A percentile compares a stretch with the other conserved stretches of the same genome.
Conservation (phyloP, 352 stramenopile genomes). For the Pythium monospermum region DNA sequence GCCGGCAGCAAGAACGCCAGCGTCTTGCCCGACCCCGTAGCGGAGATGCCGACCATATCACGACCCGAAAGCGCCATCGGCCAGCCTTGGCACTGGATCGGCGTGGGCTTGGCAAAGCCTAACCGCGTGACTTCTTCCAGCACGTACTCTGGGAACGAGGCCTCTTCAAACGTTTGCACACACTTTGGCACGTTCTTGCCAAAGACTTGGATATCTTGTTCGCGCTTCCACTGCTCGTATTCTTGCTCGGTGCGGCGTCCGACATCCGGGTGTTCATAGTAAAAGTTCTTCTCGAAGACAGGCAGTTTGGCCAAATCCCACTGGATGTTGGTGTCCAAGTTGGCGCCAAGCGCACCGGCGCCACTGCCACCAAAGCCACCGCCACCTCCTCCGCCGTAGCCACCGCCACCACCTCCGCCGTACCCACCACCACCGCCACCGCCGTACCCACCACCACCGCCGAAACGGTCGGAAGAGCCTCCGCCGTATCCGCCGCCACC, state of each 20-base stretch:
- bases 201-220: constrained; percentile 93
- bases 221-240: constrained; percentile 88
- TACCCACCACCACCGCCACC: constrained; percentile 34
- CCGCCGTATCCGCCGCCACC: constrained; percentile 27
- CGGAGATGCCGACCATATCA: constrained; percentile 98
- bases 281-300: constrained; percentile 99
- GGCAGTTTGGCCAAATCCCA: constrained; percentile 93
- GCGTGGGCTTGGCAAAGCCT: constrained; percentile 94
- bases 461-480: constrained; percentile 5
- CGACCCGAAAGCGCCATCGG: constrained; percentile 97
- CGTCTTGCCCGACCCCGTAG: constrained; percentile 97
- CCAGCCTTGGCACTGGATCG: constrained; percentile 94
- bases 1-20: constrained; percentile 98
- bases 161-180: constrained; percentile 93
- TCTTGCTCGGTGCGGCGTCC: constrained; percentile 87
- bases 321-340: constrained; percentile 92
- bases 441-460: constrained; percentile 24
- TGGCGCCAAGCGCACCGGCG: constrained; percentile 79
- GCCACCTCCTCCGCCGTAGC: constrained; percentile 24
- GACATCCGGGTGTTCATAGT: constrained; percentile 98
- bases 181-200: constrained; percentile 98
- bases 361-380: constrained; percentile 33
- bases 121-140: constrained; percentile 96
- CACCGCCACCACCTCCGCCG: constrained; percentile 17
- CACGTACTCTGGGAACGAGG: constrained; percentile 95